phyloP scores from a whole-genome alignment of 768 basidiomycete species.

The Auricularia cornea region DNA sequence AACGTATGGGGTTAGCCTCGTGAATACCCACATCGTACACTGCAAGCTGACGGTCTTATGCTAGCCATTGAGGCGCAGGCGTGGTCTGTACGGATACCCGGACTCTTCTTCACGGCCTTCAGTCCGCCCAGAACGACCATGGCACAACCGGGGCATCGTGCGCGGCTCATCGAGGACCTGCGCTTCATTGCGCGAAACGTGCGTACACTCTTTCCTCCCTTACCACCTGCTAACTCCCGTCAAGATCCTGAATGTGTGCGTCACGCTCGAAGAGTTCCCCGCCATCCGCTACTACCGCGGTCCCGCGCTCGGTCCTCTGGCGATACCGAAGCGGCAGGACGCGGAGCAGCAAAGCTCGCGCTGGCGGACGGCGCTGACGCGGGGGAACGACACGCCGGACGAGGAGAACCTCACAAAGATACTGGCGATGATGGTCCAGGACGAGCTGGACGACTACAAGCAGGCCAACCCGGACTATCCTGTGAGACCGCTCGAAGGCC shows the following conservation, averaged over 20 bases:
- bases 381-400: constrained; percentile 60
- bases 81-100: constrained; percentile 72
- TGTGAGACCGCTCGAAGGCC: no score
- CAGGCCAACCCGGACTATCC: constrained; percentile 79
- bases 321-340: constrained; percentile 59
- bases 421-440: constrained; percentile 80
- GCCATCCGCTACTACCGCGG: constrained; percentile 90
- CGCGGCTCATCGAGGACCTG: constrained; percentile 82
- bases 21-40: constrained; percentile 9
- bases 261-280: constrained; percentile 86
- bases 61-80: constrained; percentile 84
- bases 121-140: constrained; percentile 57
- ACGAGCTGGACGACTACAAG: constrained; percentile 79
- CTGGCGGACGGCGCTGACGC: constrained; percentile 77
- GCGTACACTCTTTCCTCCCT: constrained; percentile 3
- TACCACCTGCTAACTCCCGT: not conserved
- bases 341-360: constrained; percentile 48
- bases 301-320: constrained; percentile 75
- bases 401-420: constrained; percentile 73
- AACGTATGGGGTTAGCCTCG: constrained; percentile 80
- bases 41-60: no score
- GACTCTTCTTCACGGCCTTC: constrained; percentile 81
- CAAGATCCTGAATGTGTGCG: constrained; percentile 80
- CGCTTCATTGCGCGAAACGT: constrained; percentile 42
- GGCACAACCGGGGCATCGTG: constrained; percentile 60